Evolutionary conservation across 2,329 filamentous ascomycete species (phyloP).

Genomic region (Sphaerostilbella broomeana): DNA sequence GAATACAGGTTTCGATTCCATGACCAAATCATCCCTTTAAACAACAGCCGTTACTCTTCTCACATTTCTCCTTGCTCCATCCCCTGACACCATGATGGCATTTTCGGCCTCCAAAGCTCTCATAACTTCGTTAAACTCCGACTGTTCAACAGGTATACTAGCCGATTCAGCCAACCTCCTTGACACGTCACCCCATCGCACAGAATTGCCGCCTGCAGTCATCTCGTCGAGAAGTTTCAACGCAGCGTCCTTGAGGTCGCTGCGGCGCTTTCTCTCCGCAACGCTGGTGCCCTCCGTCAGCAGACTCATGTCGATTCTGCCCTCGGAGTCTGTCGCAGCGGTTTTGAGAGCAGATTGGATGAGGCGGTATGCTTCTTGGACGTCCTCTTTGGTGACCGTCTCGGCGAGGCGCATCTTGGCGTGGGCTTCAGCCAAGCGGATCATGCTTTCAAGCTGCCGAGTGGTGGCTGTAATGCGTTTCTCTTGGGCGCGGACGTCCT

Average conservation of each 20-base stretch:
- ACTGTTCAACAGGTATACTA: conserved; percentile 63
- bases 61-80: conserved; percentile 76
- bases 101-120: conserved; percentile 79
- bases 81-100: conserved; percentile 69
- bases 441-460: conserved; percentile 95
- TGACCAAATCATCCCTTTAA: too few relatives aligned
- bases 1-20: conserved; percentile 5
- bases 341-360: conserved; percentile 95
- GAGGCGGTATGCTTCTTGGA: conserved; percentile 82
- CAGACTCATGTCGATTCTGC: conserved; percentile 93
- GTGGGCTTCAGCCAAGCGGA: conserved; percentile 90
- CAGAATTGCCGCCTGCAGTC: conserved; percentile 58
- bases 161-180: conserved; percentile 65
- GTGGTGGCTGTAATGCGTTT: conserved; percentile 97
- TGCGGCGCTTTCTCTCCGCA: conserved; percentile 73
- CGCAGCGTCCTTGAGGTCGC: conserved; percentile 77
- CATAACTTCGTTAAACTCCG: conserved; percentile 79
- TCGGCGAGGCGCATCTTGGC: conserved; percentile 89
- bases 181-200: conserved; percentile 72
- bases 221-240: conserved; percentile 74
- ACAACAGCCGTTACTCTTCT: conserved; percentile 60
- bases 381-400: conserved; percentile 73
- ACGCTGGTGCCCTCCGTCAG: conserved; percentile 90
- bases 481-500: conserved; percentile 79
- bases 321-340: conserved; percentile 87